phyloP scores from a whole-genome alignment of 2,329 filamentous ascomycete species.

The Aspergillus clavatus region DNA sequence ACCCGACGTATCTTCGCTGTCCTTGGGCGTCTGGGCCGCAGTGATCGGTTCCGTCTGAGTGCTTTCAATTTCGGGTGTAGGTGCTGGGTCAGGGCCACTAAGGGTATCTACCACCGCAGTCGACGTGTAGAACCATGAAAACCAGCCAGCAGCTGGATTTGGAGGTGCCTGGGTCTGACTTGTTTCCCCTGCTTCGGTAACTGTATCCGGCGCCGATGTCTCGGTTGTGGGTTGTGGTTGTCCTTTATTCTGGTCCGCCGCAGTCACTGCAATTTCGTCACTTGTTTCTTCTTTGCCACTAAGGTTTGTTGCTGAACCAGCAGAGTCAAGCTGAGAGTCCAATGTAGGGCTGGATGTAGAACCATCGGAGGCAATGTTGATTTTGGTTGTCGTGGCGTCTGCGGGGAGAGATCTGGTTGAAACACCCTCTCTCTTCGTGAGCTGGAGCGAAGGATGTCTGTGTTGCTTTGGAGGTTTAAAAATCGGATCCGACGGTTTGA shows the following conservation, averaged over 20 bases:
- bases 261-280: conserved; percentile 9
- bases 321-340: conserved; percentile 15
- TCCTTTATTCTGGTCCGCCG: conserved; percentile 16
- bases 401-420: conserved; percentile 44
- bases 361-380: conserved; percentile 43
- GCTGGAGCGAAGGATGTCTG: conserved; percentile 37
- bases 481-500: conserved; percentile 28
- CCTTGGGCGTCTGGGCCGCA: conserved; percentile 12
- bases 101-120: conserved; percentile 9
- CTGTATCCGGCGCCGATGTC: conserved; percentile 11
- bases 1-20: conserved; percentile 3
- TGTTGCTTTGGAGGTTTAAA: conserved; percentile 22
- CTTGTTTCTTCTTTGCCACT: conserved; percentile 16
- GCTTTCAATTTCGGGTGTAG: not conserved
- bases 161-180: conserved; percentile 8
- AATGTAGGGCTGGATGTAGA: conserved; percentile 28
- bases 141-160: conserved; percentile 29
- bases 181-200: conserved; percentile 5
- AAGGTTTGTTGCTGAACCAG: conserved; percentile 8
- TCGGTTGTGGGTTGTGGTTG: conserved; percentile 14
- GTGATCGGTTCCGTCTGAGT: conserved; percentile 8
- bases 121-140: conserved; percentile 36
- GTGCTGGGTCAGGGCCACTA: conserved; percentile 12
- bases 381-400: conserved; percentile 41
- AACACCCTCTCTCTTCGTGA: conserved; percentile 38